Evolutionary conservation across 2,329 filamentous ascomycete species (phyloP).

Genomic region (Penicillium crustosum): DNA sequence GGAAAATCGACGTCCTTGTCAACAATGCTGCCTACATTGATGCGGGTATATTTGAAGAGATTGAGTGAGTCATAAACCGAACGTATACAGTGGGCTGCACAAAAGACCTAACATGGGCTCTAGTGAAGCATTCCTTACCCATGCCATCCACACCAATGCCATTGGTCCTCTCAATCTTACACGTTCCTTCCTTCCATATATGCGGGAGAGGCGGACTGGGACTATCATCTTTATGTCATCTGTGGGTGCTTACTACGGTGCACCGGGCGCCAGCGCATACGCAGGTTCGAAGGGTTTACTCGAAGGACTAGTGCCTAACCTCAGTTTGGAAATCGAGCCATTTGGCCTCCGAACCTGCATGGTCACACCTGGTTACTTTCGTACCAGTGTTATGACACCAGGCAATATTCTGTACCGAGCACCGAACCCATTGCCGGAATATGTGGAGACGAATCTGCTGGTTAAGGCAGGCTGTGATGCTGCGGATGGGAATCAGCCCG

Average conservation of each 20-base stretch:
- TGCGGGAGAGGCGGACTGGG: neutral
- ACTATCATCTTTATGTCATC: neutral
- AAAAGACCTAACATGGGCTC: neutral
- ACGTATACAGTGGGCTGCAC: too few relatives aligned
- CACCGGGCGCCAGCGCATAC: neutral
- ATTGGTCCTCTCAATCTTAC: neutral
- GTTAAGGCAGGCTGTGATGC: neutral
- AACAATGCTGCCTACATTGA: slow-evolving; percentile 8
- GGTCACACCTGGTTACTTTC: neutral
- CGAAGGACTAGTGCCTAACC: neutral
- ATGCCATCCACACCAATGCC: neutral
- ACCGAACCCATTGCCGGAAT: neutral
- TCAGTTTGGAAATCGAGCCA: neutral
- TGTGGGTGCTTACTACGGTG: neutral
- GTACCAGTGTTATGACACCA: neutral
- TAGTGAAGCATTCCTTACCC: neutral
- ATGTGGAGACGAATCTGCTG: neutral
- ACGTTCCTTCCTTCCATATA: neutral
- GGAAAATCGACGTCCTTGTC: slow-evolving; percentile 30
- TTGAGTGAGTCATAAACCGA: neutral
- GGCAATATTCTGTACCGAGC: neutral
- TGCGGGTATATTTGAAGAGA: neutral
- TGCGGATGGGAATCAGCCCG: neutral
- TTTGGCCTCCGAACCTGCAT: neutral
- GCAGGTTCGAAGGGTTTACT: neutral